Evolutionary conservation across 192 early-diverging fungal species (phyloP).

Genomic region (Lobosporangium transversale): DNA sequence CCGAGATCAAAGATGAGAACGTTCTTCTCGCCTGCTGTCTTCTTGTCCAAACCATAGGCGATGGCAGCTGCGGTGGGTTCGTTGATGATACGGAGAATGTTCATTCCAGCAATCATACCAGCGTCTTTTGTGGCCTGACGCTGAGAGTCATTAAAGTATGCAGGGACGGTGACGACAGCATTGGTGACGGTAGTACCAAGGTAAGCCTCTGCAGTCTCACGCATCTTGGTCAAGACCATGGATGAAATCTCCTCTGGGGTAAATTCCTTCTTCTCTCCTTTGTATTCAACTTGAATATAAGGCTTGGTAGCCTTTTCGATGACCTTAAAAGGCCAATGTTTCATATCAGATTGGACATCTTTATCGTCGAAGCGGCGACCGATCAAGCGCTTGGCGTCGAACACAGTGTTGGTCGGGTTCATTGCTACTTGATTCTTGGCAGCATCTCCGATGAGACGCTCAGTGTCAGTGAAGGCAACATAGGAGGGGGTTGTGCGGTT

Average conservation of each 20-base stretch:
- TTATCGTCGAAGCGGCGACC: constrained; percentile 92
- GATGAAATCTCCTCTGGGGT: constrained; percentile 97
- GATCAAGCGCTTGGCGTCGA: constrained; percentile 98
- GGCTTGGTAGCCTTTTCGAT: constrained; percentile 91
- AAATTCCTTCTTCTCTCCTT: constrained; percentile 97
- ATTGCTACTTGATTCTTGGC: constrained; percentile 99
- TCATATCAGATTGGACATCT: constrained; percentile 99
- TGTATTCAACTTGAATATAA: constrained; percentile 90
- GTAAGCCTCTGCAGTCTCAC: constrained; percentile 91
- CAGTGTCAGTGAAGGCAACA: constrained; percentile 95
- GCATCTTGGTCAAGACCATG: constrained; percentile 98
- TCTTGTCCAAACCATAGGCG: constrained; percentile 91
- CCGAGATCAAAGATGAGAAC: constrained; percentile 97
- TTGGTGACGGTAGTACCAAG: constrained; percentile 82
- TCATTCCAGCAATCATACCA: constrained; percentile 89
- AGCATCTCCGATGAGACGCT: constrained; percentile 99
- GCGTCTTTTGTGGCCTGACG: constrained; percentile 99
- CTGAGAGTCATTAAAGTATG: constrained; percentile 98
- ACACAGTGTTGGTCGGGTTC: constrained; percentile 98
- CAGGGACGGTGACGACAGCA: constrained; percentile 95
- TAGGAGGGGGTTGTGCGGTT: constrained; percentile 99
- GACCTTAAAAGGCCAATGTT: constrained; percentile 97
- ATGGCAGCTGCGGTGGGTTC: constrained; percentile 97
- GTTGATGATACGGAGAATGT: constrained; percentile 98
- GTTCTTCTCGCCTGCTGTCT: constrained; percentile 77